Evolutionary conservation across 371 early-diverging fungal species (phyloP).

Genomic region (Ordospora colligata): DNA sequence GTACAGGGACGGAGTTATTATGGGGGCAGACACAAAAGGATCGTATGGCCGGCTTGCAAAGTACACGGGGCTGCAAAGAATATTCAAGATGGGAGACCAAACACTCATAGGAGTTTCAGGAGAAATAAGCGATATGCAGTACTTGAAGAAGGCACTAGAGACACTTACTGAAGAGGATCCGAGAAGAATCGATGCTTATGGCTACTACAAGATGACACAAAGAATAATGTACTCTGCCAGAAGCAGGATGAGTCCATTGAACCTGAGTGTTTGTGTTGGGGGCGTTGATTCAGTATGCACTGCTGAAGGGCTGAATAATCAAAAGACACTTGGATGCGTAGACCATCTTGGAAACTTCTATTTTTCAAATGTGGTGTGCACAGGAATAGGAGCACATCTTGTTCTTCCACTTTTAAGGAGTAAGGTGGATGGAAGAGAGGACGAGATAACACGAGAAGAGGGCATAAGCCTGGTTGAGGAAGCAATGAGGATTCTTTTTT

Average conservation of each 20-base stretch:
- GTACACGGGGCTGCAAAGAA: constrained; percentile 76
- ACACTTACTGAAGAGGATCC: constrained; percentile 66
- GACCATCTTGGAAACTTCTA: constrained; percentile 89
- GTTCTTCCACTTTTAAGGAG: constrained; percentile 83
- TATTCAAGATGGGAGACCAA: constrained; percentile 68
- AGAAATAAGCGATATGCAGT: constrained; percentile 83
- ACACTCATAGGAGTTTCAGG: constrained; percentile 79
- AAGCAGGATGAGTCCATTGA: constrained; percentile 79
- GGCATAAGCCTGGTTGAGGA: constrained; percentile 75
- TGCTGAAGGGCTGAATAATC: neutral
- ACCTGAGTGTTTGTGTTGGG: constrained; percentile 82
- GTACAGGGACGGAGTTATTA: constrained; percentile 89
- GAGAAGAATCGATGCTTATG: constrained; percentile 33
- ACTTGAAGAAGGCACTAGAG: constrained; percentile 72
- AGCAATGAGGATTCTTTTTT: constrained; percentile 80
- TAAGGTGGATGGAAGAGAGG: constrained; percentile 45
- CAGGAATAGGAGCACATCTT: constrained; percentile 85
- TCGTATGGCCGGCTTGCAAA: constrained; percentile 88
- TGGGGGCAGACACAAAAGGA: constrained; percentile 82
- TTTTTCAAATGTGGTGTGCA: constrained; percentile 76
- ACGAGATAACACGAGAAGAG: constrained; percentile 69
- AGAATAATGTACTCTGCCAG: constrained; percentile 81
- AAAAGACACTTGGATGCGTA: constrained; percentile 79
- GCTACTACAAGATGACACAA: constrained; percentile 55
- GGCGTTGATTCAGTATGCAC: constrained; percentile 65